Evolutionary conservation across 805 yeast species (phyloP), one percentile per base, ranked within the genome.

Genomic region (Tetrapisispora phaffii): DNA sequence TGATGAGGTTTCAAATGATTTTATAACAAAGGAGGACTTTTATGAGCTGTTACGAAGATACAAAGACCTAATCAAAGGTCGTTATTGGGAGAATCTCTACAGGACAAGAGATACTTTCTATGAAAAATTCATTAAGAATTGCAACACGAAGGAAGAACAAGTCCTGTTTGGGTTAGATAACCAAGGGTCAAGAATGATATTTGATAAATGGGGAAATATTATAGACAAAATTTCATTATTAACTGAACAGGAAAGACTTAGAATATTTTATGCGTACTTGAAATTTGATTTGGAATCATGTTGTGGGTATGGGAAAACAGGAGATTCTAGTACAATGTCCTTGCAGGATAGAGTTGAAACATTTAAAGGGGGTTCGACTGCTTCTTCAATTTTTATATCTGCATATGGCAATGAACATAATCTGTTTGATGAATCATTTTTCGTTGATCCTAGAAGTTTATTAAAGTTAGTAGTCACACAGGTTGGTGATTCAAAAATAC

Each of bases 401-500:
- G 53, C 66, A 2, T 56, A 53, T 37, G 53, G 51, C 32, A 15
- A 33, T 9, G 59, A 58, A 23, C 41, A 46, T 9, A 48, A 52
- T 22, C 49, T 53, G 3, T 49, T 44, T 10, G 63, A 60, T 24
- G 60, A 62, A 42, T 50, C 63, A 2, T 64, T 61, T 42, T 58
- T 63, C 32, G 50, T 89, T 66, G 78, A 80, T 49, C 76, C 80
- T n/a, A 69, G 72, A 8, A 80, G 84, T 3, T 67, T 82, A 12
- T 71, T 86, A 20, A 79, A 79, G 54, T 63, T 93, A 20, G 73
- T 85, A 0, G 76, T 89, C 17, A 89, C 94, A 1, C 98, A 93
- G 58, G 80, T 90, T 13, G 98, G 98, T 6, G 98, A 93, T 60
- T 84, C 97, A 2, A 76, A 85, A 50, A 87, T 94, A 6, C 73